Evolutionary conservation across 2,329 filamentous ascomycete species (phyloP).

Genomic region (Pestalotiopsis sp.): DNA sequence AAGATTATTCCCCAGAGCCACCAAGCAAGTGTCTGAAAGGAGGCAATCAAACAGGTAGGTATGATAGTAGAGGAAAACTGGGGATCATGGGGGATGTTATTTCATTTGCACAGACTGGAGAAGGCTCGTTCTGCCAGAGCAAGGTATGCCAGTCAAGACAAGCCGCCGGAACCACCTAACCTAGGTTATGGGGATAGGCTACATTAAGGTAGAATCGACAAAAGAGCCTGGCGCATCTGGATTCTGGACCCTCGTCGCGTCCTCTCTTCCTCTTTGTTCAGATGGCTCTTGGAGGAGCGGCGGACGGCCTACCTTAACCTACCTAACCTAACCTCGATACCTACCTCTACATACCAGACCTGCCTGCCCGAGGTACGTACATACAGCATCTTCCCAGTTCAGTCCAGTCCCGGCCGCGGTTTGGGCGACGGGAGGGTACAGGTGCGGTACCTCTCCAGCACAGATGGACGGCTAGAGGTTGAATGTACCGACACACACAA

Average conservation of each 20-base stretch:
- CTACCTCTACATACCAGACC: neutral
- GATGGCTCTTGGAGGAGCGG: neutral
- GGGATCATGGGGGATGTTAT: slow-evolving; percentile 14
- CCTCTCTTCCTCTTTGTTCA: neutral
- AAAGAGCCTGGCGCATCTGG: slow-evolving; percentile 1
- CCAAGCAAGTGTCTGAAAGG: neutral
- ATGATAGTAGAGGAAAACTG: slow-evolving; percentile 8
- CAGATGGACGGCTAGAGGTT: neutral
- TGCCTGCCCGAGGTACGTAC: neutral
- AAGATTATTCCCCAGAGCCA: neutral
- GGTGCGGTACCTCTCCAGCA: neutral
- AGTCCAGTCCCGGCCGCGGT: neutral
- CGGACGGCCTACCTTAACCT: neutral
- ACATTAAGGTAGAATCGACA: neutral
- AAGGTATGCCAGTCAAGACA: slow-evolving; percentile 3
- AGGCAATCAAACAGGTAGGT: slow-evolving; percentile 1
- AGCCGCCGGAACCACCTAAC: neutral
- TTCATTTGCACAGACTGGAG: slow-evolving; percentile 16
- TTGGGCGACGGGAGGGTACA: neutral
- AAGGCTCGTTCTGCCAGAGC: neutral
- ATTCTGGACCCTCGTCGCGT: slow-evolving; percentile 1
- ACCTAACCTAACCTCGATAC: neutral
- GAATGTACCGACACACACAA: neutral
- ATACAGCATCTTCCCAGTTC: neutral
- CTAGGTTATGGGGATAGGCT: neutral